phyloP scores from a whole-genome alignment of 495 filamentous ascomycete species.

The Penicillium coprophilum region DNA sequence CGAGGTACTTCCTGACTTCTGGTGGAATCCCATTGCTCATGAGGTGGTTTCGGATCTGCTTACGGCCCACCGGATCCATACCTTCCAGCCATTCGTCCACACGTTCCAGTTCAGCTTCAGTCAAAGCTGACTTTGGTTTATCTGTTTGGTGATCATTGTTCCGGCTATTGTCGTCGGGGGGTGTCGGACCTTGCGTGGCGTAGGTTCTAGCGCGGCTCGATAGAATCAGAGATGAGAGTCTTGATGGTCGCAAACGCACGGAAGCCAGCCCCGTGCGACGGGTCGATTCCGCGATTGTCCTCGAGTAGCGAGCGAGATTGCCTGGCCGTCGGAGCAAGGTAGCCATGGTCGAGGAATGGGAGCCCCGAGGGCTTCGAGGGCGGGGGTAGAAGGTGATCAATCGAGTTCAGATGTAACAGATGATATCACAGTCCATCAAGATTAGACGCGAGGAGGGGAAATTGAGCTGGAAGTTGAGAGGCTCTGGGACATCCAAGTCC shows the following conservation, averaged over 20 bases:
- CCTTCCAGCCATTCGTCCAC: constrained; percentile 34
- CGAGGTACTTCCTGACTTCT: constrained; percentile 35
- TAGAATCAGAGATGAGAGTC: constrained; percentile 46
- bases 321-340: constrained; percentile 64
- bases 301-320: constrained; percentile 62
- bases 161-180: constrained; percentile 38
- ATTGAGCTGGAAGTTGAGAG: constrained; percentile 24
- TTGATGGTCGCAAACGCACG: constrained; percentile 36
- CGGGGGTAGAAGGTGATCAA: constrained; percentile 28
- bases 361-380: constrained; percentile 38
- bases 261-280: constrained; percentile 42
- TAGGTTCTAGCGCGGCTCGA: constrained; percentile 54
- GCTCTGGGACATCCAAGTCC: constrained; percentile 22
- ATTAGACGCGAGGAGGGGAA: constrained; percentile 6
- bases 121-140: constrained; percentile 35
- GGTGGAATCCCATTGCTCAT: constrained; percentile 35
- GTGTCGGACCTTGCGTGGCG: constrained; percentile 52
- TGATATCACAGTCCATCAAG: constrained; percentile 33
- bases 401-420: constrained; percentile 25
- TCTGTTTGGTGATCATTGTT: constrained; percentile 39
- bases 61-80: constrained; percentile 31
- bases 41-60: constrained; percentile 34
- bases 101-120: constrained; percentile 36
- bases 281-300: constrained; percentile 48
- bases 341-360: constrained; percentile 57